Percentiles rank a stretch among this genome's conserved stretches.
phyloP scores from a whole-genome alignment of 179 eudicot species.

The Silene coronaria region DNA sequence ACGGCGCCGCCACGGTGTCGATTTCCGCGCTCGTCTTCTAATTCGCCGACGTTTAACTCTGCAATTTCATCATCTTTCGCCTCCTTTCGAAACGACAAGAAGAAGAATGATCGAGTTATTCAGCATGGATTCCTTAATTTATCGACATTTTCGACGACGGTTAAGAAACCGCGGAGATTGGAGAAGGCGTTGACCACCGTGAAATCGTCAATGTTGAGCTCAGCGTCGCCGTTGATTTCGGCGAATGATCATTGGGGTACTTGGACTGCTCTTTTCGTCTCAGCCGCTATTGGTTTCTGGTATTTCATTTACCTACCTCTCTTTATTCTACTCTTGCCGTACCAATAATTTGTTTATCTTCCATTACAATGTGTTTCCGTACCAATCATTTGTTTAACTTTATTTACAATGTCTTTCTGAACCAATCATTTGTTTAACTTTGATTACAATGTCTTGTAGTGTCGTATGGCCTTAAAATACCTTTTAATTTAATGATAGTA shows the following conservation, averaged over 20 bases:
- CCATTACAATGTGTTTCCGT: too few species aligned
- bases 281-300: slow-evolving; percentile 72
- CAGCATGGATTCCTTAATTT: background rate
- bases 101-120: background rate
- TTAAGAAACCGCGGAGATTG: slow-evolving; percentile 4
- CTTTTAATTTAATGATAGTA: too few species aligned
- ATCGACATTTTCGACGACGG: slow-evolving; percentile 5
- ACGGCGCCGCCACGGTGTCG: slow-evolving; percentile 17
- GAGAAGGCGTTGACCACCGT: slow-evolving; percentile 23
- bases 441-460: too few species aligned
- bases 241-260: slow-evolving; percentile 73
- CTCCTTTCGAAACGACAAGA: background rate
- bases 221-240: slow-evolving; percentile 63
- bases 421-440: too few species aligned
- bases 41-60: slow-evolving; percentile 15
- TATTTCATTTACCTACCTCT: slow-evolving; percentile 3
- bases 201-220: slow-evolving; percentile 37
- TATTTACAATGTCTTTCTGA: background rate
- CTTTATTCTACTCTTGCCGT: background rate
- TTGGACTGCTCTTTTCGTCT: slow-evolving; percentile 70
- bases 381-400: too few species aligned
- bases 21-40: background rate
- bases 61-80: background rate
- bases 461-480: too few species aligned
- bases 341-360: too few species aligned